phyloP scores from a whole-genome alignment of 331 rosid genomes.

The Malus hybrid region DNA sequence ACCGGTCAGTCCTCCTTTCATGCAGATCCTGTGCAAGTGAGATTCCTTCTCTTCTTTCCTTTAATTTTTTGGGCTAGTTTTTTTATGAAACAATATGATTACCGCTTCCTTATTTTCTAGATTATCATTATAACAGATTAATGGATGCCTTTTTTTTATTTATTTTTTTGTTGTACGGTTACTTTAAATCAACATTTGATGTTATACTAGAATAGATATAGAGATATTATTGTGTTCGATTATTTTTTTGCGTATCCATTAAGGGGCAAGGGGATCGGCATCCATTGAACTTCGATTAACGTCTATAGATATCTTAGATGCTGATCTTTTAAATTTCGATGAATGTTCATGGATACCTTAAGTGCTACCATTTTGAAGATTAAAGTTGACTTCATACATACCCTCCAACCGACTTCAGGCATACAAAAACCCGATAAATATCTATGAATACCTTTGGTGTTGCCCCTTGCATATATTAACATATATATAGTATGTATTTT shows the following conservation, averaged over 20 bases:
- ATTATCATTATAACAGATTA: neutral
- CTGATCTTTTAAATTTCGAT: too few relatives aligned
- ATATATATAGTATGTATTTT: too few relatives aligned
- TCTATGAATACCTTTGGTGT: too few relatives aligned
- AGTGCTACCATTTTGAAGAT: too few relatives aligned
- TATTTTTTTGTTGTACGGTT: neutral
- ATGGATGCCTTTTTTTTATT: neutral
- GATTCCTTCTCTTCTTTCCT: conserved; percentile 27
- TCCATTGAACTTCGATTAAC: too few relatives aligned
- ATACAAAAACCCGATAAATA: too few relatives aligned
- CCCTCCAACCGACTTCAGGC: too few relatives aligned
- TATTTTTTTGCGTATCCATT: neutral
- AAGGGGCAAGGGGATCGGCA: too few relatives aligned
- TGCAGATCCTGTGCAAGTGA: conserved; percentile 62
- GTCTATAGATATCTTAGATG: too few relatives aligned
- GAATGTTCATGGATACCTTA: too few relatives aligned
- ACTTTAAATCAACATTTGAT: neutral
- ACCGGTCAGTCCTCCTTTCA: conserved; percentile 43
- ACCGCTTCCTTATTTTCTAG: neutral
- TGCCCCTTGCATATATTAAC: too few relatives aligned
- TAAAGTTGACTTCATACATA: too few relatives aligned
- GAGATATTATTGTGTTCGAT: neutral
- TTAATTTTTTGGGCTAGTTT: conserved; percentile 5
- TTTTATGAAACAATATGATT: neutral
- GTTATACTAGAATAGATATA: neutral